These are phyloP conservation scores for Pythium brachiatum DNA, from an alignment of 352 stramenopile species.

Conservation along the genomic window DNA sequence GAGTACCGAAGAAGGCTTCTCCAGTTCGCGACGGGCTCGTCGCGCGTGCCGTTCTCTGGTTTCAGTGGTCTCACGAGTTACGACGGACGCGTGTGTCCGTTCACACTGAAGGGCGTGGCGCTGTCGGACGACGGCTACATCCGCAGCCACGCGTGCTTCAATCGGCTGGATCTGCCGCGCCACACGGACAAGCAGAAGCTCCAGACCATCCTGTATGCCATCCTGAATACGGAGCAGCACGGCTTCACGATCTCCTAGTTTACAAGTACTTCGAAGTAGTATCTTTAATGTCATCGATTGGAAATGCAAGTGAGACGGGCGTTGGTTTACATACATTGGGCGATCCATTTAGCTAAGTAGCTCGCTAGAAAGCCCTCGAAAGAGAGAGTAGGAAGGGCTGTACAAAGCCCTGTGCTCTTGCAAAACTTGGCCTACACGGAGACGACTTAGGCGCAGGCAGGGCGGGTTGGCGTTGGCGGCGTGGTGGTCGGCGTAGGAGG, in stretches of 20 bases:
- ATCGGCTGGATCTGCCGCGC: conserved; percentile 93
- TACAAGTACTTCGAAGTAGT: no score
- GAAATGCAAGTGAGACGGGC: not conserved
- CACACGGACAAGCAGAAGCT: conserved; percentile 87
- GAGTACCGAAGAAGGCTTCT: conserved; percentile 53
- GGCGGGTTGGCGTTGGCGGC: not conserved
- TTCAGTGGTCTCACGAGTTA: conserved; percentile 54
- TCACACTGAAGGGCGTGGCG: conserved; percentile 49
- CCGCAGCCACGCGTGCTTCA: conserved; percentile 78
- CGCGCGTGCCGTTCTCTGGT: conserved; percentile 50
- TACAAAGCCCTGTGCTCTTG: not conserved
- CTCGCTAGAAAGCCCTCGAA: not conserved
- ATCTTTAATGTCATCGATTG: no score
- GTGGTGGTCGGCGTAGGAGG: not conserved
- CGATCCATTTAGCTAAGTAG: not conserved
- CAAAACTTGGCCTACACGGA: not conserved
- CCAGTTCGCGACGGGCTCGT: conserved; percentile 68
- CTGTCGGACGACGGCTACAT: conserved; percentile 33
- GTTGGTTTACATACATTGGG: not conserved
- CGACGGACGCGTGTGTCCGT: conserved; percentile 53
- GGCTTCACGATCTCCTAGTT: conserved; percentile 74
- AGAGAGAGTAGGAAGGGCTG: not conserved
- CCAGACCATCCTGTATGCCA: conserved; percentile 42
- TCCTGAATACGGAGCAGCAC: conserved; percentile 49
- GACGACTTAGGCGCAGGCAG: not conserved